Evolutionary conservation across 2,329 filamentous ascomycete genomes (phyloP).

Genomic region (Pseudogymnoascus sp.): DNA sequence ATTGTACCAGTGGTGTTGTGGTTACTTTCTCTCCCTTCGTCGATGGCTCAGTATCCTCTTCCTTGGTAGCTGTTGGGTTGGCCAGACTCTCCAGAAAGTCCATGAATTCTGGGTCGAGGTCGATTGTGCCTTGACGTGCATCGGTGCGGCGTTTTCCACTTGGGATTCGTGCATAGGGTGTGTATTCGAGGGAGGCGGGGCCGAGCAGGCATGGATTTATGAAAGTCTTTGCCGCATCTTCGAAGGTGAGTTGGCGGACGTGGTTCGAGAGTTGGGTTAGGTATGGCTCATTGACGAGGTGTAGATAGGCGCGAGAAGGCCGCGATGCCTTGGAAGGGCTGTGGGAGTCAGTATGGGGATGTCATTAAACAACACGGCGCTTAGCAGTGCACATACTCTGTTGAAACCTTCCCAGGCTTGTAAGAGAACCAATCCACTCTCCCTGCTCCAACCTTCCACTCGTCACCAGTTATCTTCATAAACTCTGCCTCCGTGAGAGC

Average conservation of each 20-base stretch:
- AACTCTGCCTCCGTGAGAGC: constrained; percentile 78
- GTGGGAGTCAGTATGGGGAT: constrained; percentile 6
- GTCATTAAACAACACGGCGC: not conserved
- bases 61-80: constrained; percentile 49
- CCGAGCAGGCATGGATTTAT: constrained; percentile 66
- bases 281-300: constrained; percentile 64
- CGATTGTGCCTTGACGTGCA: constrained; percentile 84
- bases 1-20: constrained; percentile 84
- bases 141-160: constrained; percentile 68
- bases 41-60: constrained; percentile 36
- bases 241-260: constrained; percentile 63
- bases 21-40: constrained; percentile 50
- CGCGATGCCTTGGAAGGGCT: constrained; percentile 79
- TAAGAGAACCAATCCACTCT: constrained; percentile 80
- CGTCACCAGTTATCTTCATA: constrained; percentile 58
- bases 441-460: constrained; percentile 74
- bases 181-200: constrained; percentile 72
- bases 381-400: constrained; percentile 53
- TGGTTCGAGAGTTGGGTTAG: constrained; percentile 59
- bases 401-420: constrained; percentile 67
- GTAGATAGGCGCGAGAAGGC: constrained; percentile 74
- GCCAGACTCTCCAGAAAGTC: constrained; percentile 82
- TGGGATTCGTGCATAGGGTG: constrained; percentile 76
- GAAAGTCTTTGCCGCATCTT: constrained; percentile 72
- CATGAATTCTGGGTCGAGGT: constrained; percentile 94